phyloP scores from a whole-genome alignment of 2,329 filamentous ascomycete species.

The Penicillium frequentans region DNA sequence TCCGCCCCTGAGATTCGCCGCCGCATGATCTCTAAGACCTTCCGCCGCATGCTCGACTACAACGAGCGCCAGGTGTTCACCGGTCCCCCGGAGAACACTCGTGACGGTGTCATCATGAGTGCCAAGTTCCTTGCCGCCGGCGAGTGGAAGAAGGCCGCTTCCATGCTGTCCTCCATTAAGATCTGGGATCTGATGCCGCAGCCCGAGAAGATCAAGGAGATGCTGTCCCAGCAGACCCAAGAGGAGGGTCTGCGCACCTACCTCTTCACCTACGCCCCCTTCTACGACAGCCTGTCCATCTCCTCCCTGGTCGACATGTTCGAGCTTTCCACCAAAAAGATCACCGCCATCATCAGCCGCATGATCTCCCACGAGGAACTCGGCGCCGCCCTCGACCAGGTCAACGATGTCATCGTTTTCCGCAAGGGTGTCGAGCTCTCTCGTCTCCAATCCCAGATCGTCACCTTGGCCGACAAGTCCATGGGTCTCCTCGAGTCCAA shows the following conservation, averaged over 20 bases:
- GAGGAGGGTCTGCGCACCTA: constrained; percentile 98
- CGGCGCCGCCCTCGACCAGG: constrained; percentile 92
- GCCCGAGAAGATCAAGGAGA: constrained; percentile 87
- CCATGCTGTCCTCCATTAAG: constrained; percentile 96
- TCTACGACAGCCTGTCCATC: constrained; percentile 94
- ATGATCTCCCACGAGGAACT: constrained; percentile 99
- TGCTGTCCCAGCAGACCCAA: constrained; percentile 98
- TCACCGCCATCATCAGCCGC: constrained; percentile 92
- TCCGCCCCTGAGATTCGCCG: constrained; percentile 97
- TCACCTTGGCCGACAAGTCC: constrained; percentile 94
- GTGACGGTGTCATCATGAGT: constrained; percentile 98
- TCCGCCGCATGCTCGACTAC: constrained; percentile 98
- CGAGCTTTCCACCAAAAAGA: constrained; percentile 86
- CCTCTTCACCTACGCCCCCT: constrained; percentile 98
- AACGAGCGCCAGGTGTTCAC: constrained; percentile 99
- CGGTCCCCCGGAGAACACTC: constrained; percentile 95
- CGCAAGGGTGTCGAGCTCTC: constrained; percentile 98
- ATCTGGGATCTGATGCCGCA: constrained; percentile 99
- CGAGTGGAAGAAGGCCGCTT: constrained; percentile 96
- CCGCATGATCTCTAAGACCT: constrained; percentile 98
- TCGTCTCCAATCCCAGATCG: constrained; percentile 88
- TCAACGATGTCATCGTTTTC: constrained; percentile 97
- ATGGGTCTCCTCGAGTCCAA: constrained; percentile 95
- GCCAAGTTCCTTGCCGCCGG: constrained; percentile 95
- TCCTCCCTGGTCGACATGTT: constrained; percentile 90